These are phyloP conservation scores for Suillus brevipes DNA, from an alignment of 768 basidiomycete species.

Conservation along the genomic window DNA sequence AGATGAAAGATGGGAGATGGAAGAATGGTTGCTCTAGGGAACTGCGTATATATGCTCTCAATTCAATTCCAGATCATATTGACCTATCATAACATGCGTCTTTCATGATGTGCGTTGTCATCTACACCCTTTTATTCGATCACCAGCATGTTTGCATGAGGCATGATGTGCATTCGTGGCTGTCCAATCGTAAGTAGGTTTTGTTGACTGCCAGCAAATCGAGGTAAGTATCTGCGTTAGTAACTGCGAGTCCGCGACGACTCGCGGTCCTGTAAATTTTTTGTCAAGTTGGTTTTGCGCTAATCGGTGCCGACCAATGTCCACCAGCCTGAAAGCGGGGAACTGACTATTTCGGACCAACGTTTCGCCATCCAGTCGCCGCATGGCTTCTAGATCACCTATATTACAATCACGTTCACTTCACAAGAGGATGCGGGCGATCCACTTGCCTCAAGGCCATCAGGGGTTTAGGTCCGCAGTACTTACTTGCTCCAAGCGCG, in stretches of 20 bases:
- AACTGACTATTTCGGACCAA: background rate
- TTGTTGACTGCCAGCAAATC: background rate
- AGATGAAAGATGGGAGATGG: background rate
- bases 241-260: background rate
- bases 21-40: background rate
- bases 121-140: background rate
- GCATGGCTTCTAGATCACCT: background rate
- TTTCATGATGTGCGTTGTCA: conserved; percentile 1
- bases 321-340: background rate
- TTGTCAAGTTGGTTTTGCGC: background rate
- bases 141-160: conserved; percentile 6
- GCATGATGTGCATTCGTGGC: background rate
- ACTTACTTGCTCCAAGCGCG: background rate
- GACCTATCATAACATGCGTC: conserved; percentile 1
- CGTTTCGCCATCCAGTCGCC: background rate
- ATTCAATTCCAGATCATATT: conserved; percentile 3
- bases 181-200: background rate
- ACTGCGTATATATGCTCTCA: background rate
- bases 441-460: background rate
- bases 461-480: background rate
- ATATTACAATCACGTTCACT: conserved; percentile 1
- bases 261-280: background rate
- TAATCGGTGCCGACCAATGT: background rate
- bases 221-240: background rate
- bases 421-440: background rate